Evolutionary conservation across 352 stramenopile genomes (phyloP), one percentile per base, ranked within the genome.

Genomic region (Globisporangium parvum): DNA sequence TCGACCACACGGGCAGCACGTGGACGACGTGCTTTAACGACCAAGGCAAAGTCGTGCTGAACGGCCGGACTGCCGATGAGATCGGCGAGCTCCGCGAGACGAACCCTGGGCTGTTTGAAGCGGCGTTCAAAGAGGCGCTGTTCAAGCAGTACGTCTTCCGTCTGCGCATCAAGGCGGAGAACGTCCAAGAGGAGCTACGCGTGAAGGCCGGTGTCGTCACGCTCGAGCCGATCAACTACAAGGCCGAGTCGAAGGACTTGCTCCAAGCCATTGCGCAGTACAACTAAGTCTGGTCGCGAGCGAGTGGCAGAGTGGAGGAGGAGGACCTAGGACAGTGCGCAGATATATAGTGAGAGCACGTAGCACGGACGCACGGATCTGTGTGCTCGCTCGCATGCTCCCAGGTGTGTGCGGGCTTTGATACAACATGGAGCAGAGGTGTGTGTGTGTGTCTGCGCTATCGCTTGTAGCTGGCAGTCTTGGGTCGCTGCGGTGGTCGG

Each of bases 21-120:
- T 99, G 95, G 93, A 96, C 97, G 49, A 98, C 89, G 24, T 87
- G 95, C 53, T 99, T 99, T 69, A 98, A 99, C 66, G 96, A 99
- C 62, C 85, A 98, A 69, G 96, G 91, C 37, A 87, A 98, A 69
- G 70, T 89, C n/a, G 62, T 99, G 33, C 87, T 99, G 47, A 85
- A 92, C 49, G 77, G 79, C 55, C 75, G 81, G 26, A 97, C 84
- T 20, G 96, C 96, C 3, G 91, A 99, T 72, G 89, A 98, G 66
- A 87, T 98, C 41, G 77, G 66, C 26, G 79, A 92, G 60, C 76
- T 96, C 52, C 71, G 80, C 48, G 84, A 93, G 46, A 79, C 75
- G 35, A 93, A 98, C 65, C 73, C 90, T 53, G 73, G 86, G 28
- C 59, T 87, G 4, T 99, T 97, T 64, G 95, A 99, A 53, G 84